Conservation (phyloP, 1,139 yeast genomes). For the Williopsis jadinii region DNA sequence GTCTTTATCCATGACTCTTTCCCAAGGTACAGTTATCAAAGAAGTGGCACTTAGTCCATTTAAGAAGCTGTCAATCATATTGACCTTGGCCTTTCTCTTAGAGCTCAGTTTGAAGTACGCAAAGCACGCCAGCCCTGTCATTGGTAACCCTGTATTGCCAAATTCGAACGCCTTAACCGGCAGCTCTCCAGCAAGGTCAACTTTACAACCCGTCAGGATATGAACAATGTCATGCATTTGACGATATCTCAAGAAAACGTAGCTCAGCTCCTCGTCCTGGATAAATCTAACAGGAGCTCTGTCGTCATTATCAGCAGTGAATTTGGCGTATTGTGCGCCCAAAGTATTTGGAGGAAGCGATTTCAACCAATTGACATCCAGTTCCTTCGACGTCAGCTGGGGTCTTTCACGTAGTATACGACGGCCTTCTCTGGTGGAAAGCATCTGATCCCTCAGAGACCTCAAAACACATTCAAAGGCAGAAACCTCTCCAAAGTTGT, state of each 20-base stretch:
- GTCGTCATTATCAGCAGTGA: constrained; percentile 91
- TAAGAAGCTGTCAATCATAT: constrained; percentile 57
- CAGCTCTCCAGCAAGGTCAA: constrained; percentile 90
- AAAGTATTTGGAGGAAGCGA: constrained; percentile 62
- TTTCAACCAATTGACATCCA: constrained; percentile 57
- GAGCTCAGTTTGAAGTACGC: constrained; percentile 73
- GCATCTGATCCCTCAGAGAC: constrained; percentile 63
- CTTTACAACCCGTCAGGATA: constrained; percentile 84
- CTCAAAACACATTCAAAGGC: constrained; percentile 66
- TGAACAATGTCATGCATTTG: constrained; percentile 98
- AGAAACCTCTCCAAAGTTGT: constrained; percentile 92
- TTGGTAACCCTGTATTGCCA: constrained; percentile 88
- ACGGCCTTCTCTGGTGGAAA: constrained; percentile 69
- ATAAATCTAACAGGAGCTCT: constrained; percentile 82
- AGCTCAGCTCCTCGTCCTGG: constrained; percentile 87
- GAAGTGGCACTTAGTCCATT: constrained; percentile 73
- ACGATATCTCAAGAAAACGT: constrained; percentile 84
- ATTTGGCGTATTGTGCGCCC: constrained; percentile 75
- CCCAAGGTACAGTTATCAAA: constrained; percentile 91
- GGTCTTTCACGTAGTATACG: constrained; percentile 74
- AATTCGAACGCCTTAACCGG: constrained; percentile 90
- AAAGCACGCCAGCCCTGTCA: constrained; percentile 84
- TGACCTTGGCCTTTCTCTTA: constrained; percentile 35
- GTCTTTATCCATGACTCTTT: constrained; percentile 66
- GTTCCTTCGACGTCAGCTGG: constrained; percentile 65